Percentiles rank a stretch among this genome's conserved stretches.
phyloP scores from a whole-genome alignment of 129 eudicot species.

The Tagetes patula region DNA sequence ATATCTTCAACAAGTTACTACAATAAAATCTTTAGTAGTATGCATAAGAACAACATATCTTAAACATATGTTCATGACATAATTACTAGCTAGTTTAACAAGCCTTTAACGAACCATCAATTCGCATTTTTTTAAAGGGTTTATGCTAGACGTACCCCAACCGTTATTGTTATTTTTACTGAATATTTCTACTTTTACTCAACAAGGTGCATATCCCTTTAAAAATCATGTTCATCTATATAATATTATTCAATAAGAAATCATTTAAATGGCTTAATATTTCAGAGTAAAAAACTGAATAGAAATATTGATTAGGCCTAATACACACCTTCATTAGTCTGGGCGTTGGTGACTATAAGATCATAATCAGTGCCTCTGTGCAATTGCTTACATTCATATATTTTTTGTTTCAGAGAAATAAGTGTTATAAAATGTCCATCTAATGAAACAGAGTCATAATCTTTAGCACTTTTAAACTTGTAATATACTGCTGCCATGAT shows the following conservation, averaged over 20 bases:
- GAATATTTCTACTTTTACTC: too few species aligned
- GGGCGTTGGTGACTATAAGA: constrained; percentile 91
- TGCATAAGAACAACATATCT: constrained; percentile 16
- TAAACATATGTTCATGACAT: neutral
- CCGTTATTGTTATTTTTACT: too few species aligned
- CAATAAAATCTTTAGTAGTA: constrained; percentile 8
- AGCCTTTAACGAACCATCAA: neutral
- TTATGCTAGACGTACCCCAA: neutral
- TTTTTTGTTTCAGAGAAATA: constrained; percentile 80
- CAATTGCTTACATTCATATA: constrained; percentile 87
- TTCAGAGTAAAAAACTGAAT: neutral
- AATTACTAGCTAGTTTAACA: constrained; percentile 13
- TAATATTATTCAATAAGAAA: constrained; percentile 18
- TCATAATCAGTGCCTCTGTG: constrained; percentile 95
- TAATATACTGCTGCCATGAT: constrained; percentile 90
- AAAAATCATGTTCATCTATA: neutral
- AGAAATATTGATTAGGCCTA: constrained; percentile 14
- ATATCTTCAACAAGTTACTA: constrained; percentile 14
- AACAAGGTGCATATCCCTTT: too few species aligned
- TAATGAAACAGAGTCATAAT: constrained; percentile 76
- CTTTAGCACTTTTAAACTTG: constrained; percentile 98
- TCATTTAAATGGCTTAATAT: neutral
- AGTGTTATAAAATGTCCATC: constrained; percentile 94
- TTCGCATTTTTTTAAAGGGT: neutral
- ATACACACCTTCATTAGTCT: constrained; percentile 91